These are phyloP conservation scores for Leptodermis oblonga DNA, from an alignment of 257 asterid species.

Conservation along the genomic window DNA sequence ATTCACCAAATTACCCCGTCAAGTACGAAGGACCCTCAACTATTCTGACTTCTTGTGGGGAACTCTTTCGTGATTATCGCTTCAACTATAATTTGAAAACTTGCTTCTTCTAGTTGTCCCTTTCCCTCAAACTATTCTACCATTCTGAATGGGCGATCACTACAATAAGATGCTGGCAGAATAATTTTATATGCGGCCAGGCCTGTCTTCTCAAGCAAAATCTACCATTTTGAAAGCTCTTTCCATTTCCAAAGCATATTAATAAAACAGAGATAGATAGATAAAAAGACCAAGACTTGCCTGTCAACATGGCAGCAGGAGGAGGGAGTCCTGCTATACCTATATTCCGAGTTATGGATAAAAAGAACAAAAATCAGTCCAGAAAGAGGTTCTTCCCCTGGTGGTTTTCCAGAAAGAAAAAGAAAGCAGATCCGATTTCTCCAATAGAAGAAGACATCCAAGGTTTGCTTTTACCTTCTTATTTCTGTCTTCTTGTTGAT, in stretches of 20 bases:
- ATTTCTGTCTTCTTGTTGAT: background rate
- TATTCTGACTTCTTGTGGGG: constrained; percentile 38
- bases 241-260: background rate
- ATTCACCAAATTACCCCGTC: constrained; percentile 22
- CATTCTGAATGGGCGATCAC: constrained; percentile 42
- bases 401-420: constrained; percentile 63
- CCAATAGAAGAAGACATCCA: constrained; percentile 31
- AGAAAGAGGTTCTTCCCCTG: constrained; percentile 39
- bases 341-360: constrained; percentile 43
- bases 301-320: constrained; percentile 18
- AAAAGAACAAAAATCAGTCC: constrained; percentile 33
- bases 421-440: constrained; percentile 42
- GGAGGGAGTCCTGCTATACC: constrained; percentile 18
- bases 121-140: constrained; percentile 18
- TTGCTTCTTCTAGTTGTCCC: constrained; percentile 40
- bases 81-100: constrained; percentile 5
- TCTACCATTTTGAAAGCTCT: background rate
- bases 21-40: constrained; percentile 7
- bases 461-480: constrained; percentile 30
- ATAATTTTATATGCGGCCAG: constrained; percentile 3
- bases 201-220: constrained; percentile 21
- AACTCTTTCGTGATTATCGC: constrained; percentile 17
- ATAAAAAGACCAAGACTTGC: background rate
- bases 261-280: background rate
- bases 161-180: constrained; percentile 30